Percentiles rank a stretch among this genome's conserved stretches.
Conservation (phyloP, 2,329 filamentous ascomycete genomes). For the Raffaelea albimanens region DNA sequence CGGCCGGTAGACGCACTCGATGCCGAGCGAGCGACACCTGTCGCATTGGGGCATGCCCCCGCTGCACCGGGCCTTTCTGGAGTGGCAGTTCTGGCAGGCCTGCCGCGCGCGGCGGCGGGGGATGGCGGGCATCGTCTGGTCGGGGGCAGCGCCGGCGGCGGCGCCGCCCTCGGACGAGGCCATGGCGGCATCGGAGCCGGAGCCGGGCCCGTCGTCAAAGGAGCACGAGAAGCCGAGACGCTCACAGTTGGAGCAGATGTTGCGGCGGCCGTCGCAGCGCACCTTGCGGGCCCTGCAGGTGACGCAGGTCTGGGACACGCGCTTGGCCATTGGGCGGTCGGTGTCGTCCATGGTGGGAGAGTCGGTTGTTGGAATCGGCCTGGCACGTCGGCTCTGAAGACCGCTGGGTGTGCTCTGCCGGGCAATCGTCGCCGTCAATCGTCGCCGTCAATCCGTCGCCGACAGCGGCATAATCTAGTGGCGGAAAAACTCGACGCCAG, state of each 20-base stretch:
- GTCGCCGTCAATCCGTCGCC: too few relatives aligned
- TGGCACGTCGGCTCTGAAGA: too few relatives aligned
- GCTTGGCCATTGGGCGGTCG: constrained; percentile 17
- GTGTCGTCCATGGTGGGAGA: neutral
- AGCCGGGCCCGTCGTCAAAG: constrained; percentile 36
- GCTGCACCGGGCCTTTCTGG: constrained; percentile 48
- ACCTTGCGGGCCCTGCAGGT: constrained; percentile 49
- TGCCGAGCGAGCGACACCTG: constrained; percentile 39
- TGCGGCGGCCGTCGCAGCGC: constrained; percentile 44
- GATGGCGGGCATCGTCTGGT: constrained; percentile 23
- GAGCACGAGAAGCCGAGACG: constrained; percentile 48
- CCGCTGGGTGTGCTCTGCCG: too few relatives aligned
- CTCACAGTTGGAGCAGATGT: constrained; percentile 48
- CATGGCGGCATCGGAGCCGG: constrained; percentile 17
- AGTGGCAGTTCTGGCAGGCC: constrained; percentile 49
- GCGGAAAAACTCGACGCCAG: too few relatives aligned
- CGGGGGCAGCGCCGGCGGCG: constrained; percentile 19
- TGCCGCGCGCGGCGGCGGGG: constrained; percentile 45
- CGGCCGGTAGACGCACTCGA: constrained; percentile 46
- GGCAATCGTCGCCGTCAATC: too few relatives aligned
- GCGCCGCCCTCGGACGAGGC: neutral
- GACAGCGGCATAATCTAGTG: too few relatives aligned
- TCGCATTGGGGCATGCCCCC: constrained; percentile 48
- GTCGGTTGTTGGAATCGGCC: too few relatives aligned
- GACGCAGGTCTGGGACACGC: constrained; percentile 39